phyloP scores from a whole-genome alignment of 768 basidiomycete species.

The Mycena vulgaris region DNA sequence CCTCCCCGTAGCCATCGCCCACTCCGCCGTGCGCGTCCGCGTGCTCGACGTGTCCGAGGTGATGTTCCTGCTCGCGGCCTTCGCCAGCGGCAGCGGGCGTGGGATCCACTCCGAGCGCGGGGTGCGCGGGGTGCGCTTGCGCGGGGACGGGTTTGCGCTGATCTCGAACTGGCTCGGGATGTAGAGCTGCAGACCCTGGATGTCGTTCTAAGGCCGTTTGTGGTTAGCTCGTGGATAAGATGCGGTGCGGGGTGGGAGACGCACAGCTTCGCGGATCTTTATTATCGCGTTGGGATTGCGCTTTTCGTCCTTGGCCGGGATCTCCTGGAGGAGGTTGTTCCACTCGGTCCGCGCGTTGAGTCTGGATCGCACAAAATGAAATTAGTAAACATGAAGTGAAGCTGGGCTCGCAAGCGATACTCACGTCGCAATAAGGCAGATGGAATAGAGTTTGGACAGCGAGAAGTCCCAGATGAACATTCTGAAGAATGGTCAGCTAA shows the following conservation, averaged over 20 bases:
- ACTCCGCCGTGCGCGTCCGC: conserved; percentile 26
- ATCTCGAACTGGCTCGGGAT: conserved; percentile 24
- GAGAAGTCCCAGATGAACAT: conserved; percentile 40
- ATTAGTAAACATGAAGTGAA: no score
- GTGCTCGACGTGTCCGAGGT: conserved; percentile 14
- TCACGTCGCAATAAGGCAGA: conserved; percentile 34
- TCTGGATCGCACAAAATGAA: background rate
- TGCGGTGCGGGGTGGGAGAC: background rate
- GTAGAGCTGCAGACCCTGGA: conserved; percentile 36
- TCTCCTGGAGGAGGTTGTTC: conserved; percentile 32
- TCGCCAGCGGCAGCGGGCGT: background rate
- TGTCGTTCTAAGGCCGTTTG: conserved; percentile 18
- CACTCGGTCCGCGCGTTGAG: conserved; percentile 34
- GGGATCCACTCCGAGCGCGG: conserved; percentile 4
- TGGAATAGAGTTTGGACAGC: conserved; percentile 32
- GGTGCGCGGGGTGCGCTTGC: conserved; percentile 20
- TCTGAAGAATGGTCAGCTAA: background rate
- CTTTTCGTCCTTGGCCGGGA: background rate
- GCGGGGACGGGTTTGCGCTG: background rate
- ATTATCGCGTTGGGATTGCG: conserved; percentile 27
- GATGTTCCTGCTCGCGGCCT: background rate
- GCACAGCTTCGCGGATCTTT: conserved; percentile 27
- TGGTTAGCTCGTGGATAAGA: background rate
- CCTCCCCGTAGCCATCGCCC: conserved; percentile 29
- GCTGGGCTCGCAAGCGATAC: background rate